Evolutionary conservation across 805 yeast species (phyloP).

Genomic region (Cyberlindnera mycetangii): DNA sequence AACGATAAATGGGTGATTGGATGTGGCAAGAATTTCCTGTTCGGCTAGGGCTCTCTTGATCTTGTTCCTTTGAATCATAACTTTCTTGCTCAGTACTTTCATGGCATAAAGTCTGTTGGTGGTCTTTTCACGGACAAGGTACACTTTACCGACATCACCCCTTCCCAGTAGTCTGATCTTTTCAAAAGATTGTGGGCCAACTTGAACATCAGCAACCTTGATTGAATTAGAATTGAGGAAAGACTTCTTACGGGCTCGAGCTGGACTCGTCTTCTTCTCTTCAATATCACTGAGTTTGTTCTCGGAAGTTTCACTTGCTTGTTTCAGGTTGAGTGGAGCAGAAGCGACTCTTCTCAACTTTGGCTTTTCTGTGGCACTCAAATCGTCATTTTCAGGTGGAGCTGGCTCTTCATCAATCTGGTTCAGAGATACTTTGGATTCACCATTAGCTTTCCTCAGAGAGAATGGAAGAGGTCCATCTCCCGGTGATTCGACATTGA

Average conservation of each 20-base stretch:
- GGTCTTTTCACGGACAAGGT: conserved; percentile 78
- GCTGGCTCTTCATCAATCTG: conserved; percentile 34
- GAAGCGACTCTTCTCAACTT: conserved; percentile 66
- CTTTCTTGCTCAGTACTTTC: conserved; percentile 86
- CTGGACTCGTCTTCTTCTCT: conserved; percentile 13
- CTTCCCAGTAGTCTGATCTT: conserved; percentile 88
- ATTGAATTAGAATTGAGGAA: conserved; percentile 66
- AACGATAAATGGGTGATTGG: conserved; percentile 96
- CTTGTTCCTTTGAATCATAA: conserved; percentile 93
- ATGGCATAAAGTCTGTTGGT: conserved; percentile 81
- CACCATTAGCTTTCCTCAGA: conserved; percentile 24
- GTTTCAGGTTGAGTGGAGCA: conserved; percentile 64
- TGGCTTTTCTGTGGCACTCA: conserved; percentile 74
- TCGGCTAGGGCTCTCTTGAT: conserved; percentile 94
- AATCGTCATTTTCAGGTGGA: conserved; percentile 38
- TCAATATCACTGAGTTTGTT: conserved; percentile 18
- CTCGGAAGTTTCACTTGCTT: conserved; percentile 21
- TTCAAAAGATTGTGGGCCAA: conserved; percentile 83
- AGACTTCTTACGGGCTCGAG: conserved; percentile 44
- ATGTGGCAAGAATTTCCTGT: conserved; percentile 92
- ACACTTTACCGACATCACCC: conserved; percentile 98
- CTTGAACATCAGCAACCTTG: conserved; percentile 72
- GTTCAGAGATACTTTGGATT: conserved; percentile 27
- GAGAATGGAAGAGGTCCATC: conserved; percentile 33
- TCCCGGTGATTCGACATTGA: conserved; percentile 11